phyloP scores from a whole-genome alignment of 1,284 basidiomycete genomes.

The Thelephora terrestris region DNA sequence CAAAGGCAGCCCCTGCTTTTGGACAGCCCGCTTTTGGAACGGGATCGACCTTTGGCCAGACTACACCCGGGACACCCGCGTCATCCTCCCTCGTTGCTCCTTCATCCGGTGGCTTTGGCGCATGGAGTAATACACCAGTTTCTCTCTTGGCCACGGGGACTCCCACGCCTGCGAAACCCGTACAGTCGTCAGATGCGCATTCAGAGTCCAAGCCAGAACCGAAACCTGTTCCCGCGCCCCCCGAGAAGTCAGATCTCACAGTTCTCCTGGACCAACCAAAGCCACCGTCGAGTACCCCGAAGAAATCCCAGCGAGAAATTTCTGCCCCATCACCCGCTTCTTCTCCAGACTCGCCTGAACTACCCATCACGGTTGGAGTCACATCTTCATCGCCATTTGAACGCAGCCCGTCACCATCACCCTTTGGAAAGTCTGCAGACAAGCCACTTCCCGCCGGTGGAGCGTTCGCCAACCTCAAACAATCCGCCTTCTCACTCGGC shows the following conservation, averaged over 20 bases:
- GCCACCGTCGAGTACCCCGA: too few relatives aligned
- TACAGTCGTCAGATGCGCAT: not conserved
- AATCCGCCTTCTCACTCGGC: not conserved
- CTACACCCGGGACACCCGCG: slow-evolving; percentile 18
- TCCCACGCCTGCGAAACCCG: not conserved
- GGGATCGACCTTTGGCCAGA: slow-evolving; percentile 24
- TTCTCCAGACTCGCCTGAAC: too few relatives aligned
- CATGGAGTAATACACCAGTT: not conserved
- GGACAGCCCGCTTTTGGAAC: slow-evolving; percentile 26
- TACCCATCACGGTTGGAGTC: too few relatives aligned
- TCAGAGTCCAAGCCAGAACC: not conserved
- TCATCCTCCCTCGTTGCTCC: slow-evolving; percentile 6
- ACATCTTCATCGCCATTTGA: not conserved
- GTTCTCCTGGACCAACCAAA: too few relatives aligned
- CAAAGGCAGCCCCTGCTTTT: slow-evolving; percentile 16
- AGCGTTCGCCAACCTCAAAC: not conserved
- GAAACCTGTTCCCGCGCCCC: not conserved
- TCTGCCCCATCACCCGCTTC: too few relatives aligned
- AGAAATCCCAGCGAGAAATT: too few relatives aligned
- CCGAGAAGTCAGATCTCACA: too few relatives aligned
- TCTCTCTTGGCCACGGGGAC: not conserved
- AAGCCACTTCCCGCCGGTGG: not conserved
- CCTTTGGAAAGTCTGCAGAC: not conserved
- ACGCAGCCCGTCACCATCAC: not conserved
- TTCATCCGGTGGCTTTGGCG: slow-evolving; percentile 8